Evolutionary conservation across 2,329 filamentous ascomycete species (phyloP), one percentile per base, ranked within the genome.

Genomic region (Pseudocercospora pini-densiflorae): DNA sequence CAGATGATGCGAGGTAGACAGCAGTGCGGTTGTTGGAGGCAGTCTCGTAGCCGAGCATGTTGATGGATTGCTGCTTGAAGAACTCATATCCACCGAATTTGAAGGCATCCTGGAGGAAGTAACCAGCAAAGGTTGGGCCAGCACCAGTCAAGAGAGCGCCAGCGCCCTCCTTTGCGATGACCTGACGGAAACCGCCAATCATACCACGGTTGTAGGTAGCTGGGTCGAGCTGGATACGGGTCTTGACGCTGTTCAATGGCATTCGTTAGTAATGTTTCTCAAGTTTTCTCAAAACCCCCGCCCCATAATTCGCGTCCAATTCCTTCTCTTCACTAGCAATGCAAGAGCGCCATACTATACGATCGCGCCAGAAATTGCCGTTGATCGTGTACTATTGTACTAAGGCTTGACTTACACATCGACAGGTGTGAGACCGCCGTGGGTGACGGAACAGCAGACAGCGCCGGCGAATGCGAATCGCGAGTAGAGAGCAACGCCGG

Each of bases 381-480:
- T 45, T 33, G 27, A 33, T 57, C 40, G 62, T 47, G 45, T 33
- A 12, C 19, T 12, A 47, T 12, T 24, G 61, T 47, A 36, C 14
- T 8, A 43, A 8, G 57, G 53, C 33, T 47, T 64, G 68, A 92
- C 94, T 83, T 95, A 98, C 94, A 99, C 95, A 92, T 99, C 95
- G 83, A 99, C 93, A 79, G 95, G 95, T 75, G 95, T 99, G 77
- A 98, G 90, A 79, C 88, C 91, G 83, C 94, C 95, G 89, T 99
- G 95, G 80, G 95, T 99, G 85, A 98, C 86, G 77, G 94, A 95
- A 85, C 95, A 99, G 90, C 95, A 97, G 87, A 98, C 86, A 77
- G 95, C 95, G 85, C 95, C 95, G 77, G 95, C 94, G 78, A 99
- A 91, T 84, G 95, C 94, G 86, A 97, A 97, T 84, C 93, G 89